Percentiles rank a stretch among this genome's conserved stretches.
phyloP scores from a whole-genome alignment of 2,329 filamentous ascomycete genomes.

The Macrophomina phaseolina region DNA sequence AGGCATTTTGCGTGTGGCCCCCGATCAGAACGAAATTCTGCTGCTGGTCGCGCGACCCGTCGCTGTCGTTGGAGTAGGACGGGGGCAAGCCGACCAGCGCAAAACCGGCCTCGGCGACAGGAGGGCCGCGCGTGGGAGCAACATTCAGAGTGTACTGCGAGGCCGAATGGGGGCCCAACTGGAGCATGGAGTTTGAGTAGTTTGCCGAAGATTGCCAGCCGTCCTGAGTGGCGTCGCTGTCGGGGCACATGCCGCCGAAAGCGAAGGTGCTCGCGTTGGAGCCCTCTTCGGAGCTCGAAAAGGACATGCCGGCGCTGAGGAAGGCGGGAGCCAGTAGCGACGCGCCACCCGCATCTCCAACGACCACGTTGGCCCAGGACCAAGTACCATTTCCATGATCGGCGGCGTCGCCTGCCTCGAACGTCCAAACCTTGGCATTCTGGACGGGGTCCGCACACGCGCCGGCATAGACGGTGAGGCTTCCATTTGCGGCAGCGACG shows the following conservation, averaged over 20 bases:
- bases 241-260: conserved; percentile 91
- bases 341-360: conserved; percentile 43
- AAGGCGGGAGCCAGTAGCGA: conserved; percentile 58
- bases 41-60: conserved; percentile 70
- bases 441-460: conserved; percentile 65
- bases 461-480: conserved; percentile 76
- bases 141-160: conserved; percentile 54
- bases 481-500: conserved; percentile 69
- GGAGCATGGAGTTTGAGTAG: conserved; percentile 82
- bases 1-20: conserved; percentile 81
- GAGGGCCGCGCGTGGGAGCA: conserved; percentile 63
- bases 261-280: conserved; percentile 66
- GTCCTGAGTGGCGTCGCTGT: conserved; percentile 41
- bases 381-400: conserved; percentile 61
- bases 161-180: conserved; percentile 54
- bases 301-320: conserved; percentile 67
- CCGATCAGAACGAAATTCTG: conserved; percentile 82
- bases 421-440: conserved; percentile 70
- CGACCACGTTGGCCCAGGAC: conserved; percentile 51
- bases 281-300: conserved; percentile 66
- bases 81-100: conserved; percentile 76
- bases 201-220: conserved; percentile 72
- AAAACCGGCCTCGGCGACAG: conserved; percentile 85
- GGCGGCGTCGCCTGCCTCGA: conserved; percentile 55
- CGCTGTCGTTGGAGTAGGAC: conserved; percentile 70